Conservation (phyloP, 225 moss, liverwort and hornwort species). For the Pseudoscleropodium purum region DNA sequence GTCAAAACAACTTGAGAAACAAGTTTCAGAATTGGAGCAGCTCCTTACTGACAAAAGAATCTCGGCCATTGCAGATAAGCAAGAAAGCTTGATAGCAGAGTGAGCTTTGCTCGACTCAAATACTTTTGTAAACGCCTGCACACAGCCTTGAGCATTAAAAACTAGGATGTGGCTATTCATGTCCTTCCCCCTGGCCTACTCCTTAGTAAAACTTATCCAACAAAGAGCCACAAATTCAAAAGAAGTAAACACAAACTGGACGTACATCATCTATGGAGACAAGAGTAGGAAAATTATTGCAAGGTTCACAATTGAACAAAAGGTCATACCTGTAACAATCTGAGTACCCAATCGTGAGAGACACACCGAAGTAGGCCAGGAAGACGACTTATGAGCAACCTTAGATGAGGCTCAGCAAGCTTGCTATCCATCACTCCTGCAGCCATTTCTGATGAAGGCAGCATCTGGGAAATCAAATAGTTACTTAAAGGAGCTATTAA, state of each 20-base stretch:
- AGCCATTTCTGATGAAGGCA: constrained; percentile 79
- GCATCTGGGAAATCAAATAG: constrained; percentile 49
- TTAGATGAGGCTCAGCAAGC: constrained; percentile 75
- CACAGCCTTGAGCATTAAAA: neutral
- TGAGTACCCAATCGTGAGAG: constrained; percentile 46
- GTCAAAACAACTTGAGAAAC: neutral
- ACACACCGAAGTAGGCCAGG: constrained; percentile 49
- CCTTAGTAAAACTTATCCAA: neutral
- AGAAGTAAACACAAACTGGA: neutral
- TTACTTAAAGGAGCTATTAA: neutral
- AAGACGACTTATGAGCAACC: constrained; percentile 48
- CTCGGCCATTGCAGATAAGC: constrained; percentile 72
- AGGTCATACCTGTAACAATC: constrained; percentile 56
- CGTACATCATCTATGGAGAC: neutral
- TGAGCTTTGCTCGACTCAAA: constrained; percentile 68
- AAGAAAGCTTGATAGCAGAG: constrained; percentile 64
- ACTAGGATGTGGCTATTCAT: neutral
- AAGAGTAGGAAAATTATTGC: neutral
- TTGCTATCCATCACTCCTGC: constrained; percentile 53
- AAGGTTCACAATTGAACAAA: neutral
- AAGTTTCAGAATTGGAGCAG: neutral
- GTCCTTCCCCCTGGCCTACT: neutral
- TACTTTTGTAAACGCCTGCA: constrained; percentile 77
- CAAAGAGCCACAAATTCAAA: neutral
- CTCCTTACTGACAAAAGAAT: constrained; percentile 67